phyloP scores from a whole-genome alignment of 768 basidiomycete genomes.

The Auricularia heimuer region DNA sequence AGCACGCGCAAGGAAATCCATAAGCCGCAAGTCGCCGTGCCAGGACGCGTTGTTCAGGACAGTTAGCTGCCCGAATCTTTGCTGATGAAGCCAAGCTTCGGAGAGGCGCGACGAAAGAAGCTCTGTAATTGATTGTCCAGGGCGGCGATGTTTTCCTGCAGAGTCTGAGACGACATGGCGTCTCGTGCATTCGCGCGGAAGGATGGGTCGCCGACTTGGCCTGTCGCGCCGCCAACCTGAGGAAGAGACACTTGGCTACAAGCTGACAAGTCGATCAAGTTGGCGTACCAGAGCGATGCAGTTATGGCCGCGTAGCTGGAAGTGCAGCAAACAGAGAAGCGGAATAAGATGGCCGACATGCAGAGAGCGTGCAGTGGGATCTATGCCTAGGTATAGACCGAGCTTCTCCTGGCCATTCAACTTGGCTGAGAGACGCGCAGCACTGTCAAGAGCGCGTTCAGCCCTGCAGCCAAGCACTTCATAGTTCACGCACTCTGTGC shows the following conservation, averaged over 20 bases:
- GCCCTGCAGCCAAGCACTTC: background rate
- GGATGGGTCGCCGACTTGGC: conserved; percentile 93
- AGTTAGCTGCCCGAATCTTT: conserved; percentile 9
- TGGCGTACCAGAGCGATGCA: conserved; percentile 71
- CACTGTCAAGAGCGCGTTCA: background rate
- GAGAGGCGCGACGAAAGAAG: conserved; percentile 61
- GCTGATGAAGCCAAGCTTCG: too few species aligned
- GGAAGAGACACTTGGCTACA: conserved; percentile 2
- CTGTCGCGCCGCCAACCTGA: conserved; percentile 94
- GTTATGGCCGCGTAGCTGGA: conserved; percentile 74
- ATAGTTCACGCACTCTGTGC: background rate
- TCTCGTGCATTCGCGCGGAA: conserved; percentile 77
- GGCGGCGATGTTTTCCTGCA: conserved; percentile 53
- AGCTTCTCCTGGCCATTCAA: background rate
- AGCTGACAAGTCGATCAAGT: conserved; percentile 3
- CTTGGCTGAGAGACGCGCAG: background rate
- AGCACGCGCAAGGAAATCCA: conserved; percentile 76
- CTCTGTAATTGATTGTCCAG: conserved; percentile 55
- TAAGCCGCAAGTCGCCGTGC: conserved; percentile 60
- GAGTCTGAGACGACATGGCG: conserved; percentile 46
- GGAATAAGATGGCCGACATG: conserved; percentile 94
- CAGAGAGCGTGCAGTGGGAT: conserved; percentile 82
- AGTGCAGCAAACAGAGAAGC: conserved; percentile 78
- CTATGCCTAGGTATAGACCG: conserved; percentile 78
- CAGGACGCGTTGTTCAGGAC: conserved; percentile 68